Evolutionary conservation across 2,329 filamentous ascomycete genomes (phyloP), one percentile per base, ranked within the genome.

Genomic region (Alternaria sp.): DNA sequence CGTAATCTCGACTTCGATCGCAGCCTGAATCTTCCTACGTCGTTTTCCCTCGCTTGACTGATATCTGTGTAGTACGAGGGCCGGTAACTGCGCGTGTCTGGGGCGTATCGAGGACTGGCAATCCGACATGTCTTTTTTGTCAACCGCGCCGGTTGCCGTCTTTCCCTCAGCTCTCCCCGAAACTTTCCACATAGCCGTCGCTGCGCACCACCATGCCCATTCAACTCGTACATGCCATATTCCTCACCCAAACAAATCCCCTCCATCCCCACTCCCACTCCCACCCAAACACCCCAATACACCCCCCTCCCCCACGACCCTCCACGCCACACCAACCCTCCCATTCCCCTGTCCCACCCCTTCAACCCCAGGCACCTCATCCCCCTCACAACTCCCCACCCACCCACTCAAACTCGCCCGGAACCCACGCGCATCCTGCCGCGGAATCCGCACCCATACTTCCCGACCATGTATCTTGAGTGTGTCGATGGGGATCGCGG

Each of bases 401-500:
- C 77, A 79, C 6, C 65, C 61, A 13, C 63, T 67, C 62, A 78
- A 17, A 12, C 57, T 63, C 17, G 74, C 77, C 36, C 66, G 19
- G 17, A 79, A 52, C 0, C 26, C 75, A 6, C 67, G 36, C 30
- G 59, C 73, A 66, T 79, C 76, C 52, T 66, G 62, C 56, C 74
- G 57, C 51, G 75, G 68, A 3, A 78, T 63, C 6, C 77, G 62
- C 0, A 79, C 51, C 65, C 68, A 75, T 6, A 73, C 70, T 2
- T 69, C 64, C 1, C 69, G 21, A 0, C 70, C 73, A 2, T 7
- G 6, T 0, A 64, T 72, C 17, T 89, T 88, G 32, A 95, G 84
- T 19, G 94, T 87, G 73, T 95, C 92, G 59, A 93, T 75, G 1
- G 89, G 81, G 4, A 94, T 89, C 11, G 87, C 88, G 2, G 85